phyloP scores from a whole-genome alignment of 257 asterid genomes.

The Henckelia pumila region DNA sequence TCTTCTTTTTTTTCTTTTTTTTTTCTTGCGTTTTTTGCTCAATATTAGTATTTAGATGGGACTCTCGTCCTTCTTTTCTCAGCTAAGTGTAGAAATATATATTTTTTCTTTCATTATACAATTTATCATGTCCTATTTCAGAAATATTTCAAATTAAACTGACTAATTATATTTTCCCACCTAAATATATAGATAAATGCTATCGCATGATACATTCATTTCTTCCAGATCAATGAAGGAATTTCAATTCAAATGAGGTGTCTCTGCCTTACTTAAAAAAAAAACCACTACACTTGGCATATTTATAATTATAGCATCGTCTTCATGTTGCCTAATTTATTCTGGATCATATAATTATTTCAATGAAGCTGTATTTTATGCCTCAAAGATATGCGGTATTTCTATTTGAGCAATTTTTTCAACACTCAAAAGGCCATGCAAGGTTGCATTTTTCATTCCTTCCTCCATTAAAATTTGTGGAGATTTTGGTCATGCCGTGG shows the following conservation, averaged over 20 bases:
- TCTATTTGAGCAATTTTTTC: constrained; percentile 17
- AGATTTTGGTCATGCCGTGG: constrained; percentile 32
- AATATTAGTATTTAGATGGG: constrained; percentile 1
- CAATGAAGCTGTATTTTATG: constrained; percentile 12
- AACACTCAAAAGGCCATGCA: constrained; percentile 21
- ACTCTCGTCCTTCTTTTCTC: neutral
- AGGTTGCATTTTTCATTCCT: constrained; percentile 33
- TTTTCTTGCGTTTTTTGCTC: neutral
- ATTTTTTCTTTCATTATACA: neutral
- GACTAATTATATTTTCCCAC: neutral
- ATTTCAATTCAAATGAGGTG: neutral
- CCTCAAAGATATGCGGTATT: constrained; percentile 25
- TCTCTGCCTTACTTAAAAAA: neutral
- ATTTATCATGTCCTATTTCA: neutral
- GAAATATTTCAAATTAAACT: neutral
- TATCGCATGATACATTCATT: constrained; percentile 7
- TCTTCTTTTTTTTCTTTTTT: too few relatives aligned
- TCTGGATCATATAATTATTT: constrained; percentile 10
- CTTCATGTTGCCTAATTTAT: neutral
- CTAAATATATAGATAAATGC: neutral
- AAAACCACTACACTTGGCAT: constrained; percentile 8
- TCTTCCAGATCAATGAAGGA: neutral
- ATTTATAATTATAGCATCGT: neutral
- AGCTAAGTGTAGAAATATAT: constrained; percentile 1
- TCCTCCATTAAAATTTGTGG: constrained; percentile 17